A percentile compares a stretch with the other conserved stretches of the same genome.
Conservation (phyloP, 805 yeast genomes). For the Ogataea nakhonphanomensis region DNA sequence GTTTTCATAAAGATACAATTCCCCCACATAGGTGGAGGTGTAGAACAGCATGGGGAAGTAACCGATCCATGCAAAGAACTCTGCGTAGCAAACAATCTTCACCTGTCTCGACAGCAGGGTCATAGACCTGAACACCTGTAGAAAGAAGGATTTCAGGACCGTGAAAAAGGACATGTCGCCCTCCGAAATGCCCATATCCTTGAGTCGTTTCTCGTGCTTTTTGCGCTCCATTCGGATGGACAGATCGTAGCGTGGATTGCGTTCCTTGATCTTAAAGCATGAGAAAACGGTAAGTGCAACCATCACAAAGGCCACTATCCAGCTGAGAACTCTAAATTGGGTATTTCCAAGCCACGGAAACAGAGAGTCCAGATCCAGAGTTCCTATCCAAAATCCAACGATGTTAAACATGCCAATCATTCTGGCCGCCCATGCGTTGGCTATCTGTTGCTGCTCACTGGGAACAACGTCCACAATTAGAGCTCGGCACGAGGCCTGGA, state of each 20-base stretch:
- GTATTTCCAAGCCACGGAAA: conserved; percentile 43
- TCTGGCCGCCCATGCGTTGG: conserved; percentile 67
- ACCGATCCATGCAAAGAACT: conserved; percentile 66
- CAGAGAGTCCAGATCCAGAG: conserved; percentile 38
- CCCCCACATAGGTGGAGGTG: conserved; percentile 64
- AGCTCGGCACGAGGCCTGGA: conserved; percentile 60
- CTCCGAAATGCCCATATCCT: conserved; percentile 36
- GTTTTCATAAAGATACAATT: conserved; percentile 43
- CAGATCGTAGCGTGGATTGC: conserved; percentile 44
- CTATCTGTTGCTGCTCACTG: conserved; percentile 51
- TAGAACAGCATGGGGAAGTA: conserved; percentile 65
- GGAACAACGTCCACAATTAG: conserved; percentile 60
- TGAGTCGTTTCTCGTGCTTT: conserved; percentile 31
- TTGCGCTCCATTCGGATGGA: conserved; percentile 38
- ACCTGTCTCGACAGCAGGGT: conserved; percentile 47
- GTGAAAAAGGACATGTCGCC: conserved; percentile 16
- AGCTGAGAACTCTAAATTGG: conserved; percentile 50
- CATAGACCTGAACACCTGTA: conserved; percentile 37
- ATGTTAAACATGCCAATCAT: conserved; percentile 61
- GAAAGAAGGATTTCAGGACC: conserved; percentile 26
- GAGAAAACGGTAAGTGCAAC: conserved; percentile 38
- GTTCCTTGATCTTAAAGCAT: conserved; percentile 42
- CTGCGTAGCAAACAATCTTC: conserved; percentile 49
- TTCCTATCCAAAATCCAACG: conserved; percentile 51
- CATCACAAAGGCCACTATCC: conserved; percentile 41